Percentiles rank a stretch among this genome's conserved stretches.
These are phyloP conservation scores for Aureobasidium mangrovei DNA, from an alignment of 2,329 filamentous ascomycete species.

Conservation along the genomic window DNA sequence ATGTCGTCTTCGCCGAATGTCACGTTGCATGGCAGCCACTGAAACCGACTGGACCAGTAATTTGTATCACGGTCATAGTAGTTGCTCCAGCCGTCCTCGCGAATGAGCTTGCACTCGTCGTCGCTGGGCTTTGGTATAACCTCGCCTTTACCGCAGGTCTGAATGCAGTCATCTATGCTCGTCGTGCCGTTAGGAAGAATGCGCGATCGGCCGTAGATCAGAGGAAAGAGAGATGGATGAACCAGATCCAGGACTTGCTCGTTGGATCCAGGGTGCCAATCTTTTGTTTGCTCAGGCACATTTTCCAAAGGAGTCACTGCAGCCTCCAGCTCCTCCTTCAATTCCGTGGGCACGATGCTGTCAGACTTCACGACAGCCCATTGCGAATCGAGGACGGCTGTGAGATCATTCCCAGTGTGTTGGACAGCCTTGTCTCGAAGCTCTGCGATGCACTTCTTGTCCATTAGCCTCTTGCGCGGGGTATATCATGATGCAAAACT, in stretches of 20 bases:
- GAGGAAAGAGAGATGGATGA: slow-evolving; percentile 55
- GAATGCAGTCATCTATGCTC: slow-evolving; percentile 24
- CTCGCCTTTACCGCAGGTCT: slow-evolving; percentile 23
- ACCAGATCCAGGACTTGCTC: slow-evolving; percentile 53
- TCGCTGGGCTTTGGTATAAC: slow-evolving; percentile 15
- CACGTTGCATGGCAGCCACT: slow-evolving; percentile 25
- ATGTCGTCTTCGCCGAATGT: slow-evolving; percentile 13
- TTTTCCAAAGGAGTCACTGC: slow-evolving; percentile 43
- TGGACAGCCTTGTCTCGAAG: slow-evolving; percentile 43
- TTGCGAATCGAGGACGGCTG: slow-evolving; percentile 39
- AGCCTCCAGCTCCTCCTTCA: slow-evolving; percentile 35
- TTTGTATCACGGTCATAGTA: not conserved
- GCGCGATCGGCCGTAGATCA: slow-evolving; percentile 45
- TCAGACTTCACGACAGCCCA: slow-evolving; percentile 47
- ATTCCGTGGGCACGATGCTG: slow-evolving; percentile 30
- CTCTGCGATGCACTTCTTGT: slow-evolving; percentile 32
- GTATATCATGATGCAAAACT: not conserved
- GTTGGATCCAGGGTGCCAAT: slow-evolving; percentile 54
- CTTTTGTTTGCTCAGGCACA: slow-evolving; percentile 41
- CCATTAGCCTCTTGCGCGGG: not conserved
- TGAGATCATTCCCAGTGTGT: slow-evolving; percentile 33
- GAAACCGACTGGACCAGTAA: slow-evolving; percentile 21
- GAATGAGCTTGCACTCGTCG: slow-evolving; percentile 2
- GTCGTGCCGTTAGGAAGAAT: slow-evolving; percentile 30
- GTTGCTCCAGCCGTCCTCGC: not conserved